Conservation (phyloP, 306 rosid genomes). For the Acmispon strigosus region DNA sequence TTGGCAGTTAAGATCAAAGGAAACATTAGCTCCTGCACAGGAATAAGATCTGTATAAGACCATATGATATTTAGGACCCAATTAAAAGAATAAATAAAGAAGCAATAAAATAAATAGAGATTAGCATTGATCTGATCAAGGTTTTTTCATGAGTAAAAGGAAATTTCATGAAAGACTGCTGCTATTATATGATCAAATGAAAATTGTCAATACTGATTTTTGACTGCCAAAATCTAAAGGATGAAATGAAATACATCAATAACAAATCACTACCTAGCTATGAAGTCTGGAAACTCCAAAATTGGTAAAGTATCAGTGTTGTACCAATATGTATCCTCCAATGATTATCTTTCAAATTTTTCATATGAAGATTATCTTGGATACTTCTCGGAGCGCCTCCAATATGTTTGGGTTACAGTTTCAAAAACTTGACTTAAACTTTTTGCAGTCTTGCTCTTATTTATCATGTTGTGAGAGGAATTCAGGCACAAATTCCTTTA, state of each 20-base stretch:
- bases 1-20: conserved; percentile 52
- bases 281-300: no score
- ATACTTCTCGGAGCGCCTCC: no score
- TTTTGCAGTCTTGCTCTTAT: no score
- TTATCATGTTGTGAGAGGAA: no score
- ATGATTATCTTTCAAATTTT: no score
- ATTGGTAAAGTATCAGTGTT: no score
- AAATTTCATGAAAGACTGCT: not conserved
- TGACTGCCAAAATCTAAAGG: not conserved
- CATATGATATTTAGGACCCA: not conserved
- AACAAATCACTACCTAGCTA: not conserved
- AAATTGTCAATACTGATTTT: not conserved
- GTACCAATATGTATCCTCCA: no score
- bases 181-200: not conserved
- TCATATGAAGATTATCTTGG: no score
- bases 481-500: no score
- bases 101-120: not conserved
- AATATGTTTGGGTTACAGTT: no score
- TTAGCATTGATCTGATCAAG: not conserved
- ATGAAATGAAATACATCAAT: not conserved
- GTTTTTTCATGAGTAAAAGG: not conserved
- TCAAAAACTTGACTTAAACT: no score
- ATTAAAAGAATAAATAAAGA: conserved; percentile 10
- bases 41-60: conserved; percentile 6
- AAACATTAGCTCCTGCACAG: conserved; percentile 73